Evolutionary conservation across 1,284 basidiomycete genomes (phyloP).

Genomic region (Naganishia albida): DNA sequence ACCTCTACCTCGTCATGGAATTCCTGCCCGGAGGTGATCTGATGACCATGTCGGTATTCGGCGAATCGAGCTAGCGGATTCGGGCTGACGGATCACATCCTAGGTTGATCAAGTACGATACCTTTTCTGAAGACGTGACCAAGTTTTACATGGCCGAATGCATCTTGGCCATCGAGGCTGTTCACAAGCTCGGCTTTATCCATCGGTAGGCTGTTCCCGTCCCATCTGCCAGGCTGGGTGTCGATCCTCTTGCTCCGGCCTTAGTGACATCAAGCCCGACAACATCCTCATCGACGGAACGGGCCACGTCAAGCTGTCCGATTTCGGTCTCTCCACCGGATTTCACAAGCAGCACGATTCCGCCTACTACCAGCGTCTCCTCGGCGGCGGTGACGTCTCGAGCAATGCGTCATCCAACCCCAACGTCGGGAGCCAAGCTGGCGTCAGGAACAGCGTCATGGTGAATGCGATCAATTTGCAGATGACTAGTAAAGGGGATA

Average conservation of each 20-base stretch:
- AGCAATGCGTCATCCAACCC: constrained; percentile 36
- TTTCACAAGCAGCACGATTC: constrained; percentile 94
- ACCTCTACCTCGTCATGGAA: constrained; percentile 98
- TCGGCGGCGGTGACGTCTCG: constrained; percentile 61
- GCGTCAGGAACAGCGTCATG: constrained; percentile 83
- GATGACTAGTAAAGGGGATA: constrained; percentile 88
- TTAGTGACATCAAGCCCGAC: constrained; percentile 92
- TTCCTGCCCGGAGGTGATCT: constrained; percentile 96
- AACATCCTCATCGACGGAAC: constrained; percentile 95
- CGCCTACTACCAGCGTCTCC: constrained; percentile 88
- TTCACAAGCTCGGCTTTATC: constrained; percentile 98
- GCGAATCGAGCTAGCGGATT: background rate
- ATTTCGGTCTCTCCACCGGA: constrained; percentile 91
- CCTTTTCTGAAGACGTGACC: constrained; percentile 97
- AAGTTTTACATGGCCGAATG: constrained; percentile 99
- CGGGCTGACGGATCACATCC: constrained; percentile 40
- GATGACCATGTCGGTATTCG: constrained; percentile 65
- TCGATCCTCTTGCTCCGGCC: background rate
- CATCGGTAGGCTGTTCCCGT: constrained; percentile 83
- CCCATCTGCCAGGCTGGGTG: background rate
- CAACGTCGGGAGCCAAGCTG: constrained; percentile 32
- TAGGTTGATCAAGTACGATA: constrained; percentile 99
- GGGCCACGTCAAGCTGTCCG: constrained; percentile 92
- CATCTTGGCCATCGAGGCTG: constrained; percentile 95
- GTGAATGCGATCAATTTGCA: constrained; percentile 93